Percentiles rank a stretch among this genome's conserved stretches.
These are phyloP conservation scores for Chamaenerion angustifolium DNA, from an alignment of 345 rosid species.

Conservation along the genomic window DNA sequence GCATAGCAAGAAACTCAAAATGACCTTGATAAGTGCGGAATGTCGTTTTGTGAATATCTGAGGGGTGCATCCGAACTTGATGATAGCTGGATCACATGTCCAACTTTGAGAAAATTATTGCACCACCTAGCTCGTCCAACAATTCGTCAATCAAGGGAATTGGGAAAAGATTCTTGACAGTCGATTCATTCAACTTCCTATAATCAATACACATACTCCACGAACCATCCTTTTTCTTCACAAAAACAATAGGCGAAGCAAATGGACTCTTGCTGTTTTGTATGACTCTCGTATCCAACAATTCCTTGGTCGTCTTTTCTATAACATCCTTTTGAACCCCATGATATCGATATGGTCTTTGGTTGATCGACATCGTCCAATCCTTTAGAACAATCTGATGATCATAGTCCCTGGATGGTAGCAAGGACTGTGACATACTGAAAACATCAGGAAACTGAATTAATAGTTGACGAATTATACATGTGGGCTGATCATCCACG, in stretches of 20 bases:
- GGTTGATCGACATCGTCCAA: neutral
- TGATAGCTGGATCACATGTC: conserved; percentile 3
- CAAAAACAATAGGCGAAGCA: no score
- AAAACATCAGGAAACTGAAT: neutral
- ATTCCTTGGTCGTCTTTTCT: no score
- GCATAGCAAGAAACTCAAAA: neutral
- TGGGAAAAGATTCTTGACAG: neutral
- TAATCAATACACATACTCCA: no score
- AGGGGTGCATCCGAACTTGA: no score
- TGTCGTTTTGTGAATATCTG: no score
- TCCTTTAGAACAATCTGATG: neutral
- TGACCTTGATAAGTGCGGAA: neutral
- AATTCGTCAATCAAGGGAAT: conserved; percentile 1
- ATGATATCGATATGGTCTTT: neutral
- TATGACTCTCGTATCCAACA: no score
- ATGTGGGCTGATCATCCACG: neutral
- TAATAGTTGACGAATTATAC: no score
- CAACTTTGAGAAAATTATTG: neutral
- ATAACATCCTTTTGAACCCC: neutral
- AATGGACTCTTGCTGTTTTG: no score
- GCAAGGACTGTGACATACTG: neutral
- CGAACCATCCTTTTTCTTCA: no score
- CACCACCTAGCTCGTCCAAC: conserved; percentile 1
- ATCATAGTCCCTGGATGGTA: neutral
- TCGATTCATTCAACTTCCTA: no score